A percentile compares a stretch with the other conserved stretches of the same genome.
Conservation (phyloP, 352 stramenopile genomes). For the Pythium vanterpoolii region DNA sequence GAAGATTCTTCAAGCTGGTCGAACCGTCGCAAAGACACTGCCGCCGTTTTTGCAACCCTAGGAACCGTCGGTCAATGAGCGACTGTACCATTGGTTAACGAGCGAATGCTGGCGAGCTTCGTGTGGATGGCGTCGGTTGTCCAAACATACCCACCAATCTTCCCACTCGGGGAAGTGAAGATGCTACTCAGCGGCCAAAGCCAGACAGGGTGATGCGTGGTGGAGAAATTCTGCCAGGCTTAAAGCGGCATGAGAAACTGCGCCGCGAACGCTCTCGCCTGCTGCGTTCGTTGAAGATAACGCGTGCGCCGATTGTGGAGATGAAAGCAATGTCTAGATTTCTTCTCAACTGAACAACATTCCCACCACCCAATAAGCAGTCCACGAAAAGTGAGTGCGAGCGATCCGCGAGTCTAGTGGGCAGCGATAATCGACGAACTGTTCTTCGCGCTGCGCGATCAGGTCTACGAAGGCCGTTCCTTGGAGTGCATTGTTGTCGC, state of each 20-base stretch:
- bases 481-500: slow-evolving; percentile 7
- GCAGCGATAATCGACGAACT: slow-evolving; percentile 9
- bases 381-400: background rate
- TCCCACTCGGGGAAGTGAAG: background rate
- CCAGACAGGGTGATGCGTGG: background rate
- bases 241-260: background rate
- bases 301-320: background rate
- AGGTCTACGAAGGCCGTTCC: background rate
- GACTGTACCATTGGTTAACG: background rate
- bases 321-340: background rate
- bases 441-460: background rate
- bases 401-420: background rate
- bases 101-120: slow-evolving; percentile 1
- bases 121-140: background rate
- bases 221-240: background rate
- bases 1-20: background rate
- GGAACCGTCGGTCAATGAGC: background rate
- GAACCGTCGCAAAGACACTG: background rate
- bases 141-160: background rate
- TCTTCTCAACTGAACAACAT: background rate
- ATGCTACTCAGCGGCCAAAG: background rate
- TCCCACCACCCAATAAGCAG: background rate
- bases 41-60: slow-evolving; percentile 1
- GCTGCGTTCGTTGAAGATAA: background rate
- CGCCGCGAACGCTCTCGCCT: background rate